Evolutionary conservation across 139 green algal genomes (phyloP).

Genomic region (Micractinium conductrix): DNA sequence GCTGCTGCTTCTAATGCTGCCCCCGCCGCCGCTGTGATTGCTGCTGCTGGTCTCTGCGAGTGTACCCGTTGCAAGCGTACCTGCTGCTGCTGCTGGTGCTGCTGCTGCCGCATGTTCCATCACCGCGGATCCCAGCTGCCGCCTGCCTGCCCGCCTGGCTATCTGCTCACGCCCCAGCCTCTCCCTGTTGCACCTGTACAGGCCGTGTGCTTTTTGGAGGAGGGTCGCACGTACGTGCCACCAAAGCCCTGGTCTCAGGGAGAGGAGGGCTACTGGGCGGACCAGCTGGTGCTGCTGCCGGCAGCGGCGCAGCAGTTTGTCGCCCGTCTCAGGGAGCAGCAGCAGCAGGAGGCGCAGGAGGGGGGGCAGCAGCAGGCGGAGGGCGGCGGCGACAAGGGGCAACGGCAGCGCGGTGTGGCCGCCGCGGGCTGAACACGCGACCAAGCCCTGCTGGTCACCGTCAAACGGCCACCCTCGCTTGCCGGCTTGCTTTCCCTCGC

Average conservation of each 20-base stretch:
- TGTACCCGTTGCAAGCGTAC: background rate
- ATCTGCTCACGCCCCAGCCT: background rate
- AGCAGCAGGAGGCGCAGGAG: background rate
- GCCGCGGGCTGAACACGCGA: too few relatives aligned
- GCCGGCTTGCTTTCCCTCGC: too few relatives aligned
- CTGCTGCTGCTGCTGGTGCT: background rate
- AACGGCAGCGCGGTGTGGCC: too few relatives aligned
- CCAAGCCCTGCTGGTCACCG: too few relatives aligned
- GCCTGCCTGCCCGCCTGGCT: background rate
- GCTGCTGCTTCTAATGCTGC: background rate
- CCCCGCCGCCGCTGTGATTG: background rate
- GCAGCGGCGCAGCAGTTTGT: conserved; percentile 34
- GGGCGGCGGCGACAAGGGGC: background rate
- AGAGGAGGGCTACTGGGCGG: conserved; percentile 37
- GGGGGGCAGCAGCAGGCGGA: background rate
- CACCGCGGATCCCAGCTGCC: background rate
- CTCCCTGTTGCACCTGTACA: background rate
- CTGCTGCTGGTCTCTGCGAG: background rate
- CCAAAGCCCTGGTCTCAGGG: conserved; percentile 61
- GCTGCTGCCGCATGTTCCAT: background rate
- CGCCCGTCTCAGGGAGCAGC: conserved; percentile 23
- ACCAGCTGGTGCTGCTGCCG: conserved; percentile 35
- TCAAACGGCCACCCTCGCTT: too few relatives aligned
- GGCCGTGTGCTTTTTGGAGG: conserved; percentile 61
- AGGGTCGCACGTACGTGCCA: conserved; percentile 50